Evolutionary conservation across 2,329 filamentous ascomycete species (phyloP), one percentile per base, ranked within the genome.

Genomic region (Ceratocystis huliohia): DNA sequence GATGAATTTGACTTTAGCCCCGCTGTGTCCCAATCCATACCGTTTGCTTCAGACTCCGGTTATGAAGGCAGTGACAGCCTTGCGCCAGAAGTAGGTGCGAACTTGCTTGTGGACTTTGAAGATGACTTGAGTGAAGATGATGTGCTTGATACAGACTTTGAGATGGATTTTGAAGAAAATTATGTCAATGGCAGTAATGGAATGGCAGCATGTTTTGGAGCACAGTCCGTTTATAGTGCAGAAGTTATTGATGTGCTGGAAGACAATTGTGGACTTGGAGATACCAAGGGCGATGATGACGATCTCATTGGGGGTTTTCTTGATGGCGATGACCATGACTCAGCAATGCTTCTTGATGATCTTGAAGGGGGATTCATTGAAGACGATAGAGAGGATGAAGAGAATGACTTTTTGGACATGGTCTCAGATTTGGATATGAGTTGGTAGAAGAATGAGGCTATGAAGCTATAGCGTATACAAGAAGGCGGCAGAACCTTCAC

Each of bases 221-320:
- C 28, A 37, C 56, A 37, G 28, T 17, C 25, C 17, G 30, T 59
- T 37, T 28, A 25, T 8, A n/a, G 33, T 30, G 10, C n/a, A 8
- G 25, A 59, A 10, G 56, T n/a, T 30, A 59, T 8, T n/a, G 56
- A 59, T 13, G 33, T 59, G n/a, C 33, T 15, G 25, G 56, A 59
- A 59, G 56, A 59, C 28, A 5, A n/a, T 17, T 37, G 7, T 37
- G 20, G 56, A 17, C n/a, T 59, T 59, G 56, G 25, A 37, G 28
- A 59, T n/a, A 17, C 22, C 48, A 41, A 41, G 8, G 65, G 64
- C 37, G 61, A 20, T 7, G 61, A 45, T 33, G 41, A 50, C 33
- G 61, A 67, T 53, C 6, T 63, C 20, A 67, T 61, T 50, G 56
- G 30, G 2, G 56, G 56, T 30, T 59, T 59, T 59, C 56, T 59